A percentile compares a stretch with the other conserved stretches of the same genome.
These are phyloP conservation scores for Madurella mycetomatis DNA, from an alignment of 2,329 filamentous ascomycete genomes.

Conservation along the genomic window DNA sequence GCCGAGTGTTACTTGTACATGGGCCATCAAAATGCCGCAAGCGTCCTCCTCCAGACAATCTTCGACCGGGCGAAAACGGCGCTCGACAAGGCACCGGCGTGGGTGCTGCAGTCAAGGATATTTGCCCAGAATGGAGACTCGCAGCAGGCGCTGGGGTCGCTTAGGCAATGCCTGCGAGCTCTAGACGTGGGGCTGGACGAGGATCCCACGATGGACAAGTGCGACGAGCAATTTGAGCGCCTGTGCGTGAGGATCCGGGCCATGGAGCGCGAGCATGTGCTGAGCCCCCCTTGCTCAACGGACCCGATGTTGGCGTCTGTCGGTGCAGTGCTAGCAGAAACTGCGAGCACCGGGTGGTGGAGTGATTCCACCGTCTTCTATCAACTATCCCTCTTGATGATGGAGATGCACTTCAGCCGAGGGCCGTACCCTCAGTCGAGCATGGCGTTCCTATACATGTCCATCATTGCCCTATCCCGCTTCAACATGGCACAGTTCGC, in stretches of 20 bases:
- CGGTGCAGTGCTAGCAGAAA: conserved; percentile 66
- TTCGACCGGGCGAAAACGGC: conserved; percentile 66
- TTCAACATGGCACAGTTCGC: conserved; percentile 69
- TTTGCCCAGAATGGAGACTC: conserved; percentile 70
- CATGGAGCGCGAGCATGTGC: conserved; percentile 47
- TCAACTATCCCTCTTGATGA: conserved; percentile 61
- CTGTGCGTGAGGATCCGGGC: conserved; percentile 56
- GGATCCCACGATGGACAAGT: conserved; percentile 67
- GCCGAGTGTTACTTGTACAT: conserved; percentile 82
- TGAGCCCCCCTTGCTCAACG: conserved; percentile 39
- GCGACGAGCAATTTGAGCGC: conserved; percentile 68
- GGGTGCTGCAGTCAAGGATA: conserved; percentile 77
- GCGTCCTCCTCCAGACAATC: conserved; percentile 63
- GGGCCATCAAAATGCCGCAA: conserved; percentile 64
- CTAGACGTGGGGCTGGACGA: conserved; percentile 64
- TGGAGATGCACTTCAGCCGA: conserved; percentile 58
- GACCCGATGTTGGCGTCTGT: conserved; percentile 57
- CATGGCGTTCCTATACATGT: conserved; percentile 63
- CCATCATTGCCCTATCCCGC: conserved; percentile 61
- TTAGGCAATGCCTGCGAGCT: conserved; percentile 67
- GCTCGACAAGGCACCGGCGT: conserved; percentile 78
- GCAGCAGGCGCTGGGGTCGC: conserved; percentile 59
- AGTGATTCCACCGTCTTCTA: conserved; percentile 68
- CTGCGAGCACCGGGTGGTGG: conserved; percentile 69
- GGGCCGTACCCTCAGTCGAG: conserved; percentile 67